Conservation (phyloP, 805 yeast genomes). For the Candida qinlingensis region DNA sequence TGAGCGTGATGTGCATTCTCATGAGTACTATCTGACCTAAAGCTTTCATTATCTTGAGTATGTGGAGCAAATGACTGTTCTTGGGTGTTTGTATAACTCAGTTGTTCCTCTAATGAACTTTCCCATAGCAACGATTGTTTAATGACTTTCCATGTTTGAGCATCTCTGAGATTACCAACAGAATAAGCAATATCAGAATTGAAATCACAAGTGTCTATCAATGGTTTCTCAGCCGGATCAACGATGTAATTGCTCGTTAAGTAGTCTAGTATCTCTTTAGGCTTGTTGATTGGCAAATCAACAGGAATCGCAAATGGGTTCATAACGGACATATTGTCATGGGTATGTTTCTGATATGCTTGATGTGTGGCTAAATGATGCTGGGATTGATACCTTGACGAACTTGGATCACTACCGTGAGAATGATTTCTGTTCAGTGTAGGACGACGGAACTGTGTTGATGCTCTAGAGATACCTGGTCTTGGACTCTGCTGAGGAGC, state of each 20-base stretch:
- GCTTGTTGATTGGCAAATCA: constrained; percentile 20
- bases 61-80: background rate
- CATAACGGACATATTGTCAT: constrained; percentile 10
- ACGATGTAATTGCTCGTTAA: constrained; percentile 45
- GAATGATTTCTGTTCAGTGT: constrained; percentile 15
- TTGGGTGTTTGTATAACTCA: constrained; percentile 1
- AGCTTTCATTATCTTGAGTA: constrained; percentile 9
- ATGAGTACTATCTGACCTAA: constrained; percentile 11
- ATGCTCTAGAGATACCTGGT: constrained; percentile 21
- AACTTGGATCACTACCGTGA: constrained; percentile 5
- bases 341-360: background rate
- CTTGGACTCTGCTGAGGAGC: constrained; percentile 18
- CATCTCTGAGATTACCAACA: constrained; percentile 45
- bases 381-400: constrained; percentile 1
- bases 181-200: constrained; percentile 54
- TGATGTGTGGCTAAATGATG: constrained; percentile 1
- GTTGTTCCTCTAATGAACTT: constrained; percentile 11
- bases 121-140: constrained; percentile 42
- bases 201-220: constrained; percentile 44
- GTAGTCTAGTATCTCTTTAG: constrained; percentile 35
- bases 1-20: constrained; percentile 8
- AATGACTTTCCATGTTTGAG: constrained; percentile 59
- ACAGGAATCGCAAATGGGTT: constrained; percentile 23
- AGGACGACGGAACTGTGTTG: constrained; percentile 19
- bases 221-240: constrained; percentile 34